Evolutionary conservation across 2,329 filamentous ascomycete species (phyloP).

Genomic region (Lecanicillium sp.): DNA sequence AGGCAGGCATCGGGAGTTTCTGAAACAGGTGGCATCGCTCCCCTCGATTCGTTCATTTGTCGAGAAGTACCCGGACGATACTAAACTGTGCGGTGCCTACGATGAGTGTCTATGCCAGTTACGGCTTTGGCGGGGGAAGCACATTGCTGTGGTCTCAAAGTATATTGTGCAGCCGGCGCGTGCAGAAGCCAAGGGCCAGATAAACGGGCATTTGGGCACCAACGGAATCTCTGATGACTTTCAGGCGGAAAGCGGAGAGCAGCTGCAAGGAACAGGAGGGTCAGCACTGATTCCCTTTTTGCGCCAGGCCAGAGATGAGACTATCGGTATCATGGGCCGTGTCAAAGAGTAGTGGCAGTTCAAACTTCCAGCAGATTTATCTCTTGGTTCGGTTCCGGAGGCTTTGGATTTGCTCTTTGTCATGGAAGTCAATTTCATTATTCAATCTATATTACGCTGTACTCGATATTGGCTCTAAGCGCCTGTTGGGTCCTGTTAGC

Average conservation of each 20-base stretch:
- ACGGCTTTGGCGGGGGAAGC: slow-evolving; percentile 11
- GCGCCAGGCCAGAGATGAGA: slow-evolving; percentile 20
- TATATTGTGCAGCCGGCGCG: slow-evolving; percentile 10
- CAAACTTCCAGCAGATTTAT: too few relatives aligned
- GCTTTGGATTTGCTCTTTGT: too few relatives aligned
- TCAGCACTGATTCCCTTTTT: slow-evolving; percentile 13
- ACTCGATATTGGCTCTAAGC: too few relatives aligned
- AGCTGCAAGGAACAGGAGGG: slow-evolving; percentile 10
- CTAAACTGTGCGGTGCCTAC: slow-evolving; percentile 4
- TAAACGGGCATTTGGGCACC: too few relatives aligned
- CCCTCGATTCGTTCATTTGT: slow-evolving; percentile 11
- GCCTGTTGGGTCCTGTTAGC: too few relatives aligned
- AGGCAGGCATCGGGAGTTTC: slow-evolving; percentile 11
- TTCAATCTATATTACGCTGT: too few relatives aligned
- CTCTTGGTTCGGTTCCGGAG: too few relatives aligned
- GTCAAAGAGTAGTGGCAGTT: too few relatives aligned
- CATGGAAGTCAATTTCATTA: too few relatives aligned
- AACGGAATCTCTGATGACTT: slow-evolving; percentile 1
- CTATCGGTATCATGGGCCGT: slow-evolving; percentile 22
- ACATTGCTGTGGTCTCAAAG: slow-evolving; percentile 14
- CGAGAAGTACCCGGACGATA: slow-evolving; percentile 2
- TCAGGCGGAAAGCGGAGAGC: slow-evolving; percentile 1
- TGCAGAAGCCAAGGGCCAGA: neutral
- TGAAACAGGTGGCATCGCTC: slow-evolving; percentile 5
- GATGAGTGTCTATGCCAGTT: slow-evolving; percentile 9